A percentile compares a stretch with the other conserved stretches of the same genome.
These are phyloP conservation scores for Chaetomium sp. DNA, from an alignment of 2,329 filamentous ascomycete genomes.

Conservation along the genomic window DNA sequence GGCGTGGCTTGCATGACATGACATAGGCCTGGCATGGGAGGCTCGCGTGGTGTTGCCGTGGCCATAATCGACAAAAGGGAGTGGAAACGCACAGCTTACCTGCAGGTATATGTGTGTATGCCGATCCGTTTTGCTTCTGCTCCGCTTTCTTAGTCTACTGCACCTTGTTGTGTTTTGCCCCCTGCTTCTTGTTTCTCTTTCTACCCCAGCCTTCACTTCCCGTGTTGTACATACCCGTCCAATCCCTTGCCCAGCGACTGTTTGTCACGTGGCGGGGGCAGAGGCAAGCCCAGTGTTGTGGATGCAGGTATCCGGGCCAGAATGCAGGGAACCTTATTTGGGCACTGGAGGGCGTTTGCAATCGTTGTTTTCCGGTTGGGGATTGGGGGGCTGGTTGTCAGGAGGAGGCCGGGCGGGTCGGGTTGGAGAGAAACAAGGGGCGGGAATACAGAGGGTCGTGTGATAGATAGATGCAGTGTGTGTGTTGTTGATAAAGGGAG, in stretches of 20 bases:
- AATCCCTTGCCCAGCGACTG: slow-evolving; percentile 1
- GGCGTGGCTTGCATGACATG: slow-evolving; percentile 9
- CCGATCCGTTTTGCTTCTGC: not conserved
- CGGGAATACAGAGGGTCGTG: not conserved
- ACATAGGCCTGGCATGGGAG: not conserved
- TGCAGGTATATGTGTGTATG: not conserved
- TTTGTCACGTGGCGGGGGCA: slow-evolving; percentile 25
- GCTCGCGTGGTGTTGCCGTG: slow-evolving; percentile 9
- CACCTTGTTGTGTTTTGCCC: not conserved
- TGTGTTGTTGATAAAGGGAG: not conserved
- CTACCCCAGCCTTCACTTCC: not conserved
- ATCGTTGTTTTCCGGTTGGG: not conserved
- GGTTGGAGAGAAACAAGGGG: not conserved
- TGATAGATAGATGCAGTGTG: not conserved
- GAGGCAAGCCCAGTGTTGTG: not conserved
- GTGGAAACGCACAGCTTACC: not conserved
- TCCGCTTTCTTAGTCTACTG: not conserved
- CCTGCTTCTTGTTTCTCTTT: not conserved
- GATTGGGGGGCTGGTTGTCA: not conserved
- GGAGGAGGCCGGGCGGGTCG: not conserved
- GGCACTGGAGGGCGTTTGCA: slow-evolving; percentile 26
- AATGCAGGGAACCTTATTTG: slow-evolving; percentile 29
- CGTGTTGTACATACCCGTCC: slow-evolving; percentile 8
- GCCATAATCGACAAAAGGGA: not conserved
- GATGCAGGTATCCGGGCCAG: slow-evolving; percentile 21